A percentile compares a stretch with the other conserved stretches of the same genome.
Evolutionary conservation across 2,329 filamentous ascomycete species (phyloP).

Genomic region (Pseudocercospora musae): DNA sequence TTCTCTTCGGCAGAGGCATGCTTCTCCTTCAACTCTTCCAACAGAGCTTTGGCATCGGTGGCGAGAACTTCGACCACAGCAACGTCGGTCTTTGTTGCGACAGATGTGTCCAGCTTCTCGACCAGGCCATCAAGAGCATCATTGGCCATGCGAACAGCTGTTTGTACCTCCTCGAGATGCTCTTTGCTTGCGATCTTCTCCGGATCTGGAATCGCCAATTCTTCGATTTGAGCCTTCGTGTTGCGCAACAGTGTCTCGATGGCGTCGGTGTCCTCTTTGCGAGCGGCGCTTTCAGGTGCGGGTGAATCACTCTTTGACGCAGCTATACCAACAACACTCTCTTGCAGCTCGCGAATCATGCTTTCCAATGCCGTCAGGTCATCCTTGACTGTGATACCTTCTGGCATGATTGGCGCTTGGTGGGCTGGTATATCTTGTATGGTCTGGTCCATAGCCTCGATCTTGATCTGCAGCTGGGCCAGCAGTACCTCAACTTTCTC

Average conservation of each 20-base stretch:
- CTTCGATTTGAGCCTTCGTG: constrained; percentile 83
- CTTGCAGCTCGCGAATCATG: constrained; percentile 56
- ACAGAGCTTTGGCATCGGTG: constrained; percentile 68
- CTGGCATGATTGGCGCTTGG: constrained; percentile 35
- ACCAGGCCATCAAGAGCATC: constrained; percentile 66
- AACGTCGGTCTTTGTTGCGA: constrained; percentile 76
- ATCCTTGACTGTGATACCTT: constrained; percentile 46
- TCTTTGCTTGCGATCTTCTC: constrained; percentile 65
- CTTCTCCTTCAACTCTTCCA: constrained; percentile 63
- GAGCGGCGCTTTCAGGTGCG: constrained; percentile 54
- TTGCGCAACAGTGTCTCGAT: constrained; percentile 89
- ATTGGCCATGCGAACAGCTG: constrained; percentile 70
- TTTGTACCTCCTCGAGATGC: constrained; percentile 61
- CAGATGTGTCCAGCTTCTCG: constrained; percentile 62
- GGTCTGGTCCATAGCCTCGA: constrained; percentile 68
- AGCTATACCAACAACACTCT: constrained; percentile 53
- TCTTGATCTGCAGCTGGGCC: constrained; percentile 75
- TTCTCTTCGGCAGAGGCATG: constrained; percentile 44
- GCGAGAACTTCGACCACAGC: constrained; percentile 72
- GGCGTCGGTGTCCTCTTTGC: constrained; percentile 80
- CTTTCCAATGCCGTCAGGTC: constrained; percentile 51
- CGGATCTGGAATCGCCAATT: constrained; percentile 63
- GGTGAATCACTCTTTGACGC: constrained; percentile 35
- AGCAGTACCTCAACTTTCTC: constrained; percentile 83
- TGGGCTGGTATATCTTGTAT: constrained; percentile 46